These are phyloP conservation scores for Jatropha curcas DNA, from an alignment of 345 rosid genomes.

Conservation along the genomic window DNA sequence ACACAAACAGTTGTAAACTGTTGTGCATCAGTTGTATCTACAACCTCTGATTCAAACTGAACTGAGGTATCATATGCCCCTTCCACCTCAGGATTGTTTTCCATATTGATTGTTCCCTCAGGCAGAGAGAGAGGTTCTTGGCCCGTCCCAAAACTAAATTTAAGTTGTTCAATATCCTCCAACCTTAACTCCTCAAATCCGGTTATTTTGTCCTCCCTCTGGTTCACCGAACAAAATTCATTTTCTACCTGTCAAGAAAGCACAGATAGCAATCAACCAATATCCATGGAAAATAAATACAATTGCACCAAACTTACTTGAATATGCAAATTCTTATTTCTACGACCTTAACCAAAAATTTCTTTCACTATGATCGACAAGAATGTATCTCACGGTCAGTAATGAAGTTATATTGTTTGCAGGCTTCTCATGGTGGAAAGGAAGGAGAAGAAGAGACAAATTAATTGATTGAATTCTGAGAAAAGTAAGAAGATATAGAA, in stretches of 20 bases:
- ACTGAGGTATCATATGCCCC: slow-evolving; percentile 30
- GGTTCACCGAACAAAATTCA: slow-evolving; percentile 18
- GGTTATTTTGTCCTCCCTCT: slow-evolving; percentile 27
- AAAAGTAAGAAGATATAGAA: not conserved
- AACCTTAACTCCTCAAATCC: slow-evolving; percentile 50
- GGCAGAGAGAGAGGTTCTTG: slow-evolving; percentile 35
- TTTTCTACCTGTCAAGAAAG: slow-evolving; percentile 45
- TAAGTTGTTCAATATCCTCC: slow-evolving; percentile 47
- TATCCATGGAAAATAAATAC: slow-evolving; percentile 1
- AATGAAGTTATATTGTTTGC: not conserved
- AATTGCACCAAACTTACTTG: not conserved
- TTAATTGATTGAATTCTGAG: not conserved
- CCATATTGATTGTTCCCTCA: slow-evolving; percentile 36
- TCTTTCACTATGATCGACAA: not conserved
- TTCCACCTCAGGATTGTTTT: slow-evolving; percentile 29
- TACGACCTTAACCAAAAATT: not conserved
- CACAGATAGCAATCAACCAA: slow-evolving; percentile 8
- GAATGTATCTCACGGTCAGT: not conserved
- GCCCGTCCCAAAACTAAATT: slow-evolving; percentile 32
- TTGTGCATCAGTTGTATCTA: slow-evolving; percentile 22
- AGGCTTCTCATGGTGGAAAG: not conserved
- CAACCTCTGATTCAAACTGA: slow-evolving; percentile 42
- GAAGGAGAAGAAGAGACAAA: not conserved
- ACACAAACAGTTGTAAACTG: slow-evolving; percentile 46
- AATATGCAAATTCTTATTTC: not conserved